Evolutionary conservation across 495 filamentous ascomycete genomes (phyloP).

Genomic region (Aspergillus carlsbadensis): DNA sequence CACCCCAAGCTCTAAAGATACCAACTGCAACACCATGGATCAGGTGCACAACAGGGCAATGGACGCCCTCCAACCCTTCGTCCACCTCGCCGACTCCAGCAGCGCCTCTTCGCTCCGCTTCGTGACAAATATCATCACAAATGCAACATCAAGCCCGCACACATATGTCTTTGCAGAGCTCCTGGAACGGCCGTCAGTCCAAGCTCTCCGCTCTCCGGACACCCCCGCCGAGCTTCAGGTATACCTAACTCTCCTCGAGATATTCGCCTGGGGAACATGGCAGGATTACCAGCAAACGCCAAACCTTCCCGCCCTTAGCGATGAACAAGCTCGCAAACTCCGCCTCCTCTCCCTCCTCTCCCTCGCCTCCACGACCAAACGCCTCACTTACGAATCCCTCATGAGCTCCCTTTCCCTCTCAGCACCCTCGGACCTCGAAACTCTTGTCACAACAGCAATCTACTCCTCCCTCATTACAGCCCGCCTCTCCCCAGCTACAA

Average conservation of each 20-base stretch:
- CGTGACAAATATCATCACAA: slow-evolving; percentile 79
- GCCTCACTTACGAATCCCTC: slow-evolving; percentile 72
- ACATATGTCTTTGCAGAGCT: slow-evolving; percentile 96
- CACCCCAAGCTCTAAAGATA: slow-evolving; percentile 17
- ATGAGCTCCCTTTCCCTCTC: slow-evolving; percentile 64
- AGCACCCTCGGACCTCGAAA: slow-evolving; percentile 72
- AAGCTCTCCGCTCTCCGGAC: slow-evolving; percentile 58
- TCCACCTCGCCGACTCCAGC: slow-evolving; percentile 76
- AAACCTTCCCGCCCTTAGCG: slow-evolving; percentile 68
- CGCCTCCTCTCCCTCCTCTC: slow-evolving; percentile 86
- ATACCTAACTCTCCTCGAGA: slow-evolving; percentile 75
- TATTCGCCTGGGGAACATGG: slow-evolving; percentile 94
- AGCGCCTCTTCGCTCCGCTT: slow-evolving; percentile 75
- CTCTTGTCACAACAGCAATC: slow-evolving; percentile 84
- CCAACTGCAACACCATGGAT: slow-evolving; percentile 59
- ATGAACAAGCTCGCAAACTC: slow-evolving; percentile 78
- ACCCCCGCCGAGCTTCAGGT: slow-evolving; percentile 47
- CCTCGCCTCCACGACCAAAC: slow-evolving; percentile 59
- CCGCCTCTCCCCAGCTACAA: slow-evolving; percentile 71
- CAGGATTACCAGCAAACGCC: slow-evolving; percentile 62
- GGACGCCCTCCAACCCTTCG: slow-evolving; percentile 84
- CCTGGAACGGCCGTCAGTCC: slow-evolving; percentile 77
- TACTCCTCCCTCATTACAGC: slow-evolving; percentile 80
- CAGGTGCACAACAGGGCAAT: slow-evolving; percentile 72
- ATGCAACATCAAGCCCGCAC: slow-evolving; percentile 83